Conservation (phyloP, 345 rosid species). For the Syzygium aromaticum region DNA sequence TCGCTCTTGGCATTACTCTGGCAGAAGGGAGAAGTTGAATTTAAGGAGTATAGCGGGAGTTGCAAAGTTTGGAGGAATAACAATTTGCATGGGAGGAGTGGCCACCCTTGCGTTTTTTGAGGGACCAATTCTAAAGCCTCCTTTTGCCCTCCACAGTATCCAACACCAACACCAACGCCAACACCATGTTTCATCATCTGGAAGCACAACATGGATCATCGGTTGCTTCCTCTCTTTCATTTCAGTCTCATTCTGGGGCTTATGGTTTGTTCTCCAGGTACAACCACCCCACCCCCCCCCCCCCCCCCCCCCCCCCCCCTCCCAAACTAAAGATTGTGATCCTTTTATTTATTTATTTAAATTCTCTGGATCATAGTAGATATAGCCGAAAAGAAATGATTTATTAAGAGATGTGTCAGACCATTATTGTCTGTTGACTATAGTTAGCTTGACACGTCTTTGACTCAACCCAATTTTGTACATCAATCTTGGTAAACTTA, state of each 20-base stretch:
- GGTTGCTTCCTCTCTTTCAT: constrained; percentile 12
- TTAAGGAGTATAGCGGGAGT: constrained; percentile 3
- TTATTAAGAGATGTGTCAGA: too few species aligned
- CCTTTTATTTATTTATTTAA: neutral
- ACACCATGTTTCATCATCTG: neutral
- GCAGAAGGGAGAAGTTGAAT: constrained; percentile 17
- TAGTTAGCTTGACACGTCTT: too few species aligned
- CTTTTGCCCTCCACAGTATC: neutral
- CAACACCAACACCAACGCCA: neutral
- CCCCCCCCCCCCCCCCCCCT: too few species aligned
- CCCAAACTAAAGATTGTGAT: too few species aligned
- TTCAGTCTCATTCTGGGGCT: constrained; percentile 2
- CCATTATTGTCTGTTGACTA: neutral
- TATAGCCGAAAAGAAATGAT: neutral
- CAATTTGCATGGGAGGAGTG: constrained; percentile 6
- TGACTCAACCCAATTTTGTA: too few species aligned
- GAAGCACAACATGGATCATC: constrained; percentile 3
- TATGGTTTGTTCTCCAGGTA: constrained; percentile 17
- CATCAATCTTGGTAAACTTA: neutral
- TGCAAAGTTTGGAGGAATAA: constrained; percentile 11
- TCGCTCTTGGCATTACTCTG: neutral
- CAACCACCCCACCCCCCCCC: too few species aligned
- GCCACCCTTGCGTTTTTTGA: constrained; percentile 5
- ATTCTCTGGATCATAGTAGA: too few species aligned
- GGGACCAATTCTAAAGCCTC: constrained; percentile 8